Conservation (phyloP, 345 rosid genomes). For the Lumnitzera racemosa region DNA sequence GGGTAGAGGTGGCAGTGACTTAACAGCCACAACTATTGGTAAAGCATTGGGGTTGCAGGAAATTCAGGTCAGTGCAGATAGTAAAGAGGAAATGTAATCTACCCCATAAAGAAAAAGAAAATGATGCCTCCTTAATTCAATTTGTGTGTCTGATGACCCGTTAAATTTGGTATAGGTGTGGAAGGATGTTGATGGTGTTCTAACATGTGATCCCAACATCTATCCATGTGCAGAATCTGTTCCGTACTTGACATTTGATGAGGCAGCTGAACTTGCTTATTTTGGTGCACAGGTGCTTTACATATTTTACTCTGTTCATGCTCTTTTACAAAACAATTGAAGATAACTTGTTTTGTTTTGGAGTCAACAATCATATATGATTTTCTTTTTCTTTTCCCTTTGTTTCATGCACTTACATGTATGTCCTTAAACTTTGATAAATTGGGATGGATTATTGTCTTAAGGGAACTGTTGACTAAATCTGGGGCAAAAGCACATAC, state of each 20-base stretch:
- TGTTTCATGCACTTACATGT: too few relatives aligned
- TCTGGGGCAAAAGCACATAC: too few relatives aligned
- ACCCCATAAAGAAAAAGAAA: too few relatives aligned
- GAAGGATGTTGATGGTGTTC: slow-evolving; percentile 99
- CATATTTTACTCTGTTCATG: slow-evolving; percentile 1
- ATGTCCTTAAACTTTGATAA: too few relatives aligned
- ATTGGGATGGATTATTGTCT: too few relatives aligned
- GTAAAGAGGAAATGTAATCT: too few relatives aligned
- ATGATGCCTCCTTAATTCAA: too few relatives aligned
- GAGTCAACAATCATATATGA: too few relatives aligned
- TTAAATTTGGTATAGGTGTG: slow-evolving; percentile 58
- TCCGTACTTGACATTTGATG: slow-evolving; percentile 84
- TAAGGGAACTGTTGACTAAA: too few relatives aligned
- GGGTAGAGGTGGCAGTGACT: slow-evolving; percentile 99
- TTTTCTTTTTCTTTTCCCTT: too few relatives aligned
- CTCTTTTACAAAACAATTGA: too few relatives aligned
- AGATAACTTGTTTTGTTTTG: too few relatives aligned
- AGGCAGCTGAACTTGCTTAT: slow-evolving; percentile 99
- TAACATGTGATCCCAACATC: slow-evolving; percentile 96
- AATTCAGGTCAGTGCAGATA: slow-evolving; percentile 65
- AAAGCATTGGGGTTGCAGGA: slow-evolving; percentile 88
- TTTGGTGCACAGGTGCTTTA: slow-evolving; percentile 88
- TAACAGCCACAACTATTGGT: slow-evolving; percentile 97
- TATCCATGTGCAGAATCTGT: slow-evolving; percentile 69
- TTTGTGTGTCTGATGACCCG: neutral